phyloP scores from a whole-genome alignment of 495 filamentous ascomycete species.

The Neurospora sp. region DNA sequence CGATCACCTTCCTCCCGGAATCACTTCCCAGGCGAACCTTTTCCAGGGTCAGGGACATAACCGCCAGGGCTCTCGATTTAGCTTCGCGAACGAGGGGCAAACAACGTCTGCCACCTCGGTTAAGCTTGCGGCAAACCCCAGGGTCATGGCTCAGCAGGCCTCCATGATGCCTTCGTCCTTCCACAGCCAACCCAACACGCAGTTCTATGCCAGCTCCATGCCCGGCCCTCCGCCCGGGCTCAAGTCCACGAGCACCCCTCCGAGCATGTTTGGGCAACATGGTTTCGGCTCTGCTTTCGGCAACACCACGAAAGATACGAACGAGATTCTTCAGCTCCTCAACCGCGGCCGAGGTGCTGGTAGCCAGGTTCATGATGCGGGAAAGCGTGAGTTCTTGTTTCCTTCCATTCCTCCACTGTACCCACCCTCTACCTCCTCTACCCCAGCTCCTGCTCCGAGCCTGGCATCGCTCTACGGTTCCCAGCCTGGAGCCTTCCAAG shows the following conservation, averaged over 20 bases:
- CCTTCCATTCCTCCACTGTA: slow-evolving; percentile 65
- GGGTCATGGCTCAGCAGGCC: slow-evolving; percentile 81
- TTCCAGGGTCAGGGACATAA: slow-evolving; percentile 72
- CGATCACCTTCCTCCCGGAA: slow-evolving; percentile 46
- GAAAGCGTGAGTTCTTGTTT: slow-evolving; percentile 93
- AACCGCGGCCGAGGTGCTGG: slow-evolving; percentile 51
- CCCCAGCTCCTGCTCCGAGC: slow-evolving; percentile 80
- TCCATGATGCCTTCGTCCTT: slow-evolving; percentile 74
- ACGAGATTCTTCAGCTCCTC: slow-evolving; percentile 72
- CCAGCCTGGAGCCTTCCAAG: slow-evolving; percentile 73
- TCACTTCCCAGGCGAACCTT: slow-evolving; percentile 40
- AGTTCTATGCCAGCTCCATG: slow-evolving; percentile 58
- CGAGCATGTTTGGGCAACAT: slow-evolving; percentile 69
- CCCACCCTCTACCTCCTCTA: slow-evolving; percentile 64
- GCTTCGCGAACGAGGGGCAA: slow-evolving; percentile 68
- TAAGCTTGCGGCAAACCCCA: slow-evolving; percentile 73
- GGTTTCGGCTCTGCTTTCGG: slow-evolving; percentile 55
- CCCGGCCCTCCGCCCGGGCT: slow-evolving; percentile 91
- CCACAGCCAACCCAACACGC: slow-evolving; percentile 49
- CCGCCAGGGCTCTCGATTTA: slow-evolving; percentile 80
- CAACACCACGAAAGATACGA: slow-evolving; percentile 52
- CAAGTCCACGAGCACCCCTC: slow-evolving; percentile 88
- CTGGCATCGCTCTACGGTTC: slow-evolving; percentile 82
- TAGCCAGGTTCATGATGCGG: slow-evolving; percentile 62
- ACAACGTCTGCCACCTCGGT: slow-evolving; percentile 51